Percentiles rank a stretch among this genome's conserved stretches.
These are phyloP conservation scores for Calonectria pauciramosa DNA, from an alignment of 2,329 filamentous ascomycete genomes.

Conservation along the genomic window DNA sequence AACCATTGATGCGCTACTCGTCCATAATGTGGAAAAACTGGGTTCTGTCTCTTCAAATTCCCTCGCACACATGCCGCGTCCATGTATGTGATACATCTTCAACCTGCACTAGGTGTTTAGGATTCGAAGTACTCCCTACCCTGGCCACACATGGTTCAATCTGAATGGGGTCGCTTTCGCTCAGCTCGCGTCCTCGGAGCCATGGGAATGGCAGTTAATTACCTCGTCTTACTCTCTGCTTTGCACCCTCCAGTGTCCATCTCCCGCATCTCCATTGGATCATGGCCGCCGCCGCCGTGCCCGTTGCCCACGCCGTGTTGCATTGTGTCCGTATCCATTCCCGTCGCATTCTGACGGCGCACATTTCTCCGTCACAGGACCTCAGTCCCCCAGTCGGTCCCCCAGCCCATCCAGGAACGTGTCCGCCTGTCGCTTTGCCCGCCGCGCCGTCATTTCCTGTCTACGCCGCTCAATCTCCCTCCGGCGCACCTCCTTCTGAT, in stretches of 20 bases:
- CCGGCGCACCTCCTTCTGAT: constrained; percentile 70
- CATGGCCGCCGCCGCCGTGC: constrained; percentile 13
- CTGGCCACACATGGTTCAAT: constrained; percentile 9
- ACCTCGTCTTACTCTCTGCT: constrained; percentile 31
- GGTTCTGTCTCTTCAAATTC: constrained; percentile 20
- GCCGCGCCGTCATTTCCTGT: constrained; percentile 71
- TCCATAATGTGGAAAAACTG: constrained; percentile 17
- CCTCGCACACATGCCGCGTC: constrained; percentile 5
- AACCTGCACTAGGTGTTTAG: constrained; percentile 8
- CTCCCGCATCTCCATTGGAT: constrained; percentile 15
- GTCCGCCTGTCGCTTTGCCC: constrained; percentile 78
- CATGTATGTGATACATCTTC: neutral
- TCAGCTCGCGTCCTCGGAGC: constrained; percentile 21
- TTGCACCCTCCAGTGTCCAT: constrained; percentile 12
- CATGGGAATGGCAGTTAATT: constrained; percentile 22
- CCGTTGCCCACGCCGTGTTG: constrained; percentile 12
- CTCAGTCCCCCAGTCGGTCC: constrained; percentile 24
- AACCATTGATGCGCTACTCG: constrained; percentile 9
- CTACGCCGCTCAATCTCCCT: constrained; percentile 75
- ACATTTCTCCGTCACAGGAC: constrained; percentile 21
- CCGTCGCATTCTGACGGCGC: neutral
- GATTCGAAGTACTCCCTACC: constrained; percentile 12
- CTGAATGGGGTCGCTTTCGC: neutral
- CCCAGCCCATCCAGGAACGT: constrained; percentile 75
- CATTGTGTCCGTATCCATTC: constrained; percentile 15